phyloP scores from a whole-genome alignment of 768 basidiomycete genomes.

The Mrakia gelida region DNA sequence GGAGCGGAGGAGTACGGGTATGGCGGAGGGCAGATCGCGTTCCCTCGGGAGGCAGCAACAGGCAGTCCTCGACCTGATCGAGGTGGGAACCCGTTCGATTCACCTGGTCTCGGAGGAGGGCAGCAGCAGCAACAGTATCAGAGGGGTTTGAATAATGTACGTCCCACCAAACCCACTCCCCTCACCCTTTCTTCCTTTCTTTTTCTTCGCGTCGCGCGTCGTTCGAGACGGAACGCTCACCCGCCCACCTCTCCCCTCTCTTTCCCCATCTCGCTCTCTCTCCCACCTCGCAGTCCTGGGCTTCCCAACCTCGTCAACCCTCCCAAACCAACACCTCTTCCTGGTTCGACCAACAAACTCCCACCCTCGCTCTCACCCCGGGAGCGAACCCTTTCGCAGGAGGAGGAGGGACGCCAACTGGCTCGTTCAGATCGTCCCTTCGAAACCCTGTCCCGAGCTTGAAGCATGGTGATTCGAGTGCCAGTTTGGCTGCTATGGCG shows the following conservation, averaged over 20 bases:
- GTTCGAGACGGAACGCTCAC: background rate
- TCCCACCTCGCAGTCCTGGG: background rate
- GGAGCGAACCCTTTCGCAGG: background rate
- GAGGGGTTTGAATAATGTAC: background rate
- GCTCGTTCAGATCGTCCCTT: background rate
- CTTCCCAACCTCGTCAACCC: background rate
- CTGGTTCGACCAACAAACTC: background rate
- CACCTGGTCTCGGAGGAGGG: background rate
- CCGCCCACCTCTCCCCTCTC: background rate
- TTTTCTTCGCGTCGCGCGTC: background rate
- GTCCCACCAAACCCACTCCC: background rate
- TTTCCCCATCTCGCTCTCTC: background rate
- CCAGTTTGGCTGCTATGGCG: background rate
- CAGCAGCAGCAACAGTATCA: too few relatives aligned
- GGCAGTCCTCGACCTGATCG: background rate
- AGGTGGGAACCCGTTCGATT: background rate
- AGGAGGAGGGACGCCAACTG: background rate
- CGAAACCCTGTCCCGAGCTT: background rate
- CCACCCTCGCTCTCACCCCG: too few relatives aligned
- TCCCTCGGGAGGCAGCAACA: background rate
- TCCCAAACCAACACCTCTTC: background rate
- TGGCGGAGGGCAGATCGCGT: background rate
- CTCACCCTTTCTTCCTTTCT: background rate
- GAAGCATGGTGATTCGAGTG: background rate
- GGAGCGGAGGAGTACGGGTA: background rate